Base-by-base conservation (phyloP, 495 filamentous ascomycete species). In the Aspergillus campestris region DNA sequence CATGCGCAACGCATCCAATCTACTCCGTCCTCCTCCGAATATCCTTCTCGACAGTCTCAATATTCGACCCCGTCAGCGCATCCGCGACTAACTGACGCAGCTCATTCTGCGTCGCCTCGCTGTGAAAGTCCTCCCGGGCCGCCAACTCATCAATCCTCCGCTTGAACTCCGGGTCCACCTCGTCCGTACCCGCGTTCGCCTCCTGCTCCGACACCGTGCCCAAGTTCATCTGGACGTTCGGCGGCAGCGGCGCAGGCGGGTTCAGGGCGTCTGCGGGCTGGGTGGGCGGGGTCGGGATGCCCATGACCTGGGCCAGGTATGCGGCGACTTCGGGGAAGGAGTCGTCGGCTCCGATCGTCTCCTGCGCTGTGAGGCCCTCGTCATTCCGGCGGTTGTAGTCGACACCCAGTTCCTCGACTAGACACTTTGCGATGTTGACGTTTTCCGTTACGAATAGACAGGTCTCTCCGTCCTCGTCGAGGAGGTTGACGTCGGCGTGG, bases 401-500 rank as follows among this genome's bases (percentile, higher is more conserved):
- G 29, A 86, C 79, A 2, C 79, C 80, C 3, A 97, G 70, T 57
- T 94, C 87, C 58, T 94, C 86, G 5, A 96, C 77, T 8, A 95
- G 69, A 28, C 79, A 75, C 49, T 78, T 77, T 30, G 91, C 90
- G 13, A 85, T 75, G 3, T 84, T 81, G 29, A 87, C 72, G 0
- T 73, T 82, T 59, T 98, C 92, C 24, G 80, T 78, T 8, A 85
- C 86, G 52, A 94, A 97, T 5, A 98, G 73, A 13, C 90, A 84
- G 7, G 91, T 95, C 63, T 98, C 92, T 40, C 80, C 81, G 59
- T 97, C 92, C 58, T 90, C 82, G 55, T 96, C 92, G 42, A 73
- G 72, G 34, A 96, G 65, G 57, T 96, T 84, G 29, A 86, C 79
- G 47, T 88, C 67, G 8, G 87, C 87, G 15, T 82, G 66, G 64